phyloP scores from a whole-genome alignment of 2,329 filamentous ascomycete genomes.

The Ophiosphaerella korrae region DNA sequence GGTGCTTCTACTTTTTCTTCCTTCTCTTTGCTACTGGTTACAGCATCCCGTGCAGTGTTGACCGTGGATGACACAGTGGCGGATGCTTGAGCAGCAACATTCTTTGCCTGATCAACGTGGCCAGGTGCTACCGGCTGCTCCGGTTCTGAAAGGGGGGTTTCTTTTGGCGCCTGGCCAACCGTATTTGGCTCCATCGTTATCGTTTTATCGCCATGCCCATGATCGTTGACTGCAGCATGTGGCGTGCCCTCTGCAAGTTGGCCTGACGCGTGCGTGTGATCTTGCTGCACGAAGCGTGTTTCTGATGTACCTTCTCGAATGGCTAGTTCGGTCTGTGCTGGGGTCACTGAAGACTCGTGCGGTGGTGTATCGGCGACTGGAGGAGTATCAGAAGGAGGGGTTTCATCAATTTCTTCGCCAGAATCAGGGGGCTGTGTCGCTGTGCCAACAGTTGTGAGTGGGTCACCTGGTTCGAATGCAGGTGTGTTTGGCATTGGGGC shows the following conservation, averaged over 20 bases:
- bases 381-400: constrained; percentile 29
- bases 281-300: constrained; percentile 50
- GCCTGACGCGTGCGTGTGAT: constrained; percentile 51
- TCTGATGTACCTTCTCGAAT: constrained; percentile 50
- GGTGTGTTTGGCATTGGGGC: constrained; percentile 35
- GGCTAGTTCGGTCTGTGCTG: constrained; percentile 27
- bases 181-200: constrained; percentile 55
- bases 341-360: constrained; percentile 7
- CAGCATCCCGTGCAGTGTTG: constrained; percentile 32
- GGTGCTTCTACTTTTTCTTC: constrained; percentile 21
- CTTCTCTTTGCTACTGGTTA: constrained; percentile 27
- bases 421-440: constrained; percentile 43
- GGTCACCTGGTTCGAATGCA: constrained; percentile 26
- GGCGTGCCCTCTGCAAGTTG: constrained; percentile 52
- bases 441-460: constrained; percentile 43
- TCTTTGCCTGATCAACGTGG: constrained; percentile 52
- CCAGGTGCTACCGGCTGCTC: constrained; percentile 41
- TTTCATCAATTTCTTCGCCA: constrained; percentile 22
- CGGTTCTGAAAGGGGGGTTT: constrained; percentile 45
- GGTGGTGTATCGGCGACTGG: constrained; percentile 19
- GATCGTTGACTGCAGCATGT: constrained; percentile 43
- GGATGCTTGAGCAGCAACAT: constrained; percentile 38
- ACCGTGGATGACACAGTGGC: constrained; percentile 36
- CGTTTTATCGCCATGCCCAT: constrained; percentile 53
- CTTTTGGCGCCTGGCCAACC: constrained; percentile 56